Evolutionary conservation across 805 yeast genomes (phyloP).

Genomic region (Lipomyces lipofer): DNA sequence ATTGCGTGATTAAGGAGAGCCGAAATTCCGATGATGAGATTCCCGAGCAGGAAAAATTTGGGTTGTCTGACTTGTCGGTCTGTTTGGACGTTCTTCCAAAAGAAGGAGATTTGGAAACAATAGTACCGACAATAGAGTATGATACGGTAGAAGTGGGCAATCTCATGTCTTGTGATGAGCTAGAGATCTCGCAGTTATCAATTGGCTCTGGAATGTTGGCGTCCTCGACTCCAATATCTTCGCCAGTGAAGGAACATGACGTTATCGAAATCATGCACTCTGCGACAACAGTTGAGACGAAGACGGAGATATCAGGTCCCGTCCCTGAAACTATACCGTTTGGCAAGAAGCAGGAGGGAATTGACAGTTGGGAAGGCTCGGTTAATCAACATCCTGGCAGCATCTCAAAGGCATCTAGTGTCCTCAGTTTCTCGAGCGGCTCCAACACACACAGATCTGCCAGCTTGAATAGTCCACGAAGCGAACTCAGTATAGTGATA

Average conservation of each 20-base stretch:
- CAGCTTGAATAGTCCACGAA: no score
- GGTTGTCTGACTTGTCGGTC: conserved; percentile 18
- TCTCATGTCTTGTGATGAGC: background rate
- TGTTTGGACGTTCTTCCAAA: conserved; percentile 16
- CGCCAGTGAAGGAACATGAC: background rate
- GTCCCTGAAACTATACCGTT: background rate
- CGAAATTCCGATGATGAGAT: background rate
- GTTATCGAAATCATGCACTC: background rate
- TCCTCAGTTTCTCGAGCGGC: background rate
- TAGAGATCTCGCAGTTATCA: background rate
- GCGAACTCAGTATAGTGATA: no score
- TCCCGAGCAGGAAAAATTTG: conserved; percentile 14
- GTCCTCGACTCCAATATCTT: conserved; percentile 7
- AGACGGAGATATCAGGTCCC: background rate
- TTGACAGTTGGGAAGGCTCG: background rate
- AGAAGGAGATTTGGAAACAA: background rate
- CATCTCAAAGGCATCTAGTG: background rate
- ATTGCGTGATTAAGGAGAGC: background rate
- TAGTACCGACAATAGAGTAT: background rate
- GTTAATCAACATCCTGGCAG: background rate
- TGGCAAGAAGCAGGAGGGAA: background rate
- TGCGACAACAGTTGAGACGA: background rate
- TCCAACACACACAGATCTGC: no score
- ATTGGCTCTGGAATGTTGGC: background rate
- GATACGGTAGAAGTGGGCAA: background rate